Conservation (phyloP, 371 early-diverging fungal genomes). For the Rhizopus microsporus region DNA sequence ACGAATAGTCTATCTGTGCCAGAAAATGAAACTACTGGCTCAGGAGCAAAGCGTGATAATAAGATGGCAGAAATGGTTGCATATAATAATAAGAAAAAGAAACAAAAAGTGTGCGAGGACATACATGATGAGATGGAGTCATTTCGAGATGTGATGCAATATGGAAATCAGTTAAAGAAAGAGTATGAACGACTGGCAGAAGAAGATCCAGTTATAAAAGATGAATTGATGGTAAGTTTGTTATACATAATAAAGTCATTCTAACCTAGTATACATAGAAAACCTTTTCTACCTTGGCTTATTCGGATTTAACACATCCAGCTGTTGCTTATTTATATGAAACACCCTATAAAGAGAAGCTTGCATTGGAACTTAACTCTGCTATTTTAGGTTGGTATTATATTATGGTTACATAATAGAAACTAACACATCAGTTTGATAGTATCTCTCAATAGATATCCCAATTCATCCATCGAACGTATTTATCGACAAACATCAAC, state of each 20-base stretch:
- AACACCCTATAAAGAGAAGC: slow-evolving; percentile 54
- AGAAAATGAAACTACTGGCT: not conserved
- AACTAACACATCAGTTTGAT: not conserved
- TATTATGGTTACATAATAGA: not conserved
- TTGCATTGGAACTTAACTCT: slow-evolving; percentile 71
- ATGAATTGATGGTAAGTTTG: not conserved
- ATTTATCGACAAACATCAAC: slow-evolving; percentile 18
- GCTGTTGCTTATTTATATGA: slow-evolving; percentile 61
- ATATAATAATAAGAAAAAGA: not conserved
- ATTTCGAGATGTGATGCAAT: slow-evolving; percentile 47
- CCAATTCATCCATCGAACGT: slow-evolving; percentile 21
- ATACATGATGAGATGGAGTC: not conserved
- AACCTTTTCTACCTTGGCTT: slow-evolving; percentile 71
- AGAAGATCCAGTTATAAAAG: slow-evolving; percentile 22
- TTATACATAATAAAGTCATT: not conserved
- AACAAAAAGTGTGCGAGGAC: not conserved
- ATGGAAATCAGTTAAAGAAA: slow-evolving; percentile 67
- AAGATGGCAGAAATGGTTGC: not conserved
- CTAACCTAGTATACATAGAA: slow-evolving; percentile 1
- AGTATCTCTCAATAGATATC: slow-evolving; percentile 21
- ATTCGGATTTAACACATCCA: slow-evolving; percentile 59
- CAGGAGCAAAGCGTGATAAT: not conserved
- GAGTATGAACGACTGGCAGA: slow-evolving; percentile 50
- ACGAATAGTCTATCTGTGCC: slow-evolving; percentile 17
- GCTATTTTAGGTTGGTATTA: slow-evolving; percentile 64